phyloP scores from a whole-genome alignment of 768 basidiomycete species.

The Leccinum rimulosum region DNA sequence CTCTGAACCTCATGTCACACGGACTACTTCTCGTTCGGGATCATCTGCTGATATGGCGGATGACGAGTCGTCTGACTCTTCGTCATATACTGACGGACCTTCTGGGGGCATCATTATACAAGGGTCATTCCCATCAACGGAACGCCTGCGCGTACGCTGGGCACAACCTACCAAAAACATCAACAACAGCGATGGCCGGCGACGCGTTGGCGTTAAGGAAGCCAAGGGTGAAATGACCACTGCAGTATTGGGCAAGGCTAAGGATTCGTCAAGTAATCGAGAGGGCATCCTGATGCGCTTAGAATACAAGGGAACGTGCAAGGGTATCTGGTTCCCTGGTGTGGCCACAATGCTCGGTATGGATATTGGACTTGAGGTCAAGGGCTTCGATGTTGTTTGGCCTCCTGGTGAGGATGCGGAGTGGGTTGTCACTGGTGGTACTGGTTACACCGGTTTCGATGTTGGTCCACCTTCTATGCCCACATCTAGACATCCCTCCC shows the following conservation, averaged over 20 bases:
- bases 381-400: slow-evolving; percentile 71
- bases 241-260: slow-evolving; percentile 50
- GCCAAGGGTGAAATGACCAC: slow-evolving; percentile 68
- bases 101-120: slow-evolving; percentile 66
- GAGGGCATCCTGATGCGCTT: slow-evolving; percentile 64
- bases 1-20: slow-evolving; percentile 73
- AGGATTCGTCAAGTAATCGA: slow-evolving; percentile 34
- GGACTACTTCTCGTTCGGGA: slow-evolving; percentile 49
- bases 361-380: slow-evolving; percentile 68
- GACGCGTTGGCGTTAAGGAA: slow-evolving; percentile 67
- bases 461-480: slow-evolving; percentile 41
- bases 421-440: slow-evolving; percentile 64
- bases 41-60: slow-evolving; percentile 75
- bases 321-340: slow-evolving; percentile 78
- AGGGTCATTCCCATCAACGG: slow-evolving; percentile 76
- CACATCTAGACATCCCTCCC: slow-evolving; percentile 46
- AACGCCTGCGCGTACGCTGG: slow-evolving; percentile 76
- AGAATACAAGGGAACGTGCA: slow-evolving; percentile 71
- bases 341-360: slow-evolving; percentile 79
- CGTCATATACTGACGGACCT: slow-evolving; percentile 44
- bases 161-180: slow-evolving; percentile 58
- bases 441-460: slow-evolving; percentile 73
- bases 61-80: slow-evolving; percentile 79
- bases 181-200: slow-evolving; percentile 49
- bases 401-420: slow-evolving; percentile 44